Evolutionary conservation across 164 flowering plant species (phyloP), one percentile per base, ranked within the genome.

Genomic region (Magnolia officinalis): DNA sequence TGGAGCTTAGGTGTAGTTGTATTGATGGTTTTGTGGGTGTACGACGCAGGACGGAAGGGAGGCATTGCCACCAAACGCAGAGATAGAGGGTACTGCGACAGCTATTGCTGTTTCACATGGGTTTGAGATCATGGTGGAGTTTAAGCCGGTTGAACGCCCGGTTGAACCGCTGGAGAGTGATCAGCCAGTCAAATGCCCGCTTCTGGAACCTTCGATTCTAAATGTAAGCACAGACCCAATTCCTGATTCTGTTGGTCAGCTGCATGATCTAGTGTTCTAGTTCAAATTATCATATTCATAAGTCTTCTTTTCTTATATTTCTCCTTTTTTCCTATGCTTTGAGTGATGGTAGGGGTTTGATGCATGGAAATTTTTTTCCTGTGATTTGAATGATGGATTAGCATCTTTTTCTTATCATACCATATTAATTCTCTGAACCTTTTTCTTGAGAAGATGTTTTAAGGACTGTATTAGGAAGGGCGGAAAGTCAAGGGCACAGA

Each of bases 141-240:
- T 96, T 81, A 93, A 92, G 82, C 99, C 98, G 9, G 91, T 94
- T 61, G 99, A 92, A 72, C 93, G 89, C 77, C 99, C 97, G 8
- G 70, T 82, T 21, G 98, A 96, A 82, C 99, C 99, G 80, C 81
- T 88, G 61, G 90, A 90, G 80, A 85, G 82, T 85, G 98, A 94
- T 80, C 87, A 50, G 71, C 98, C 99, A 45, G 87, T 96, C 67
- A 91, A 87, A 72, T 96, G 99, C 75, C 99, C 99, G 2, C 76
- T 89, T 63, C 98, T 97, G 2, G 99, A 96, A 77, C 98, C 97
- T 66, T 94, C 99, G 20, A 92, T 96, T 80, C 90, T 93, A 1
- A 92, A 96, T 85, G 99, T 96, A 86, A 90, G 97, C 50, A 29
- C 9, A 24, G 14, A 49, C 29, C 1, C 50, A 23, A 55, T 50